These are phyloP conservation scores for Codiaeum variegatum DNA, from an alignment of 441 rosid species.

Conservation along the genomic window DNA sequence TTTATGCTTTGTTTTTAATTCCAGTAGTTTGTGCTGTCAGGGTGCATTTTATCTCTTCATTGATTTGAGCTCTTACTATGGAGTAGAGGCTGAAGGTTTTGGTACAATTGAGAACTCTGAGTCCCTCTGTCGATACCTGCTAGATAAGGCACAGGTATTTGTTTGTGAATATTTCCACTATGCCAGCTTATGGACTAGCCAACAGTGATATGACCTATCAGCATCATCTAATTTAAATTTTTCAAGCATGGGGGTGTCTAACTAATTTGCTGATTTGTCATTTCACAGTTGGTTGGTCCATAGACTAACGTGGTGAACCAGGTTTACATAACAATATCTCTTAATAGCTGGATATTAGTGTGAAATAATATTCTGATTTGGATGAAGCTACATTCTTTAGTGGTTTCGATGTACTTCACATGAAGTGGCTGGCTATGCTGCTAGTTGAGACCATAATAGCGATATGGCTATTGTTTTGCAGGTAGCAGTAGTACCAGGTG, in stretches of 20 bases:
- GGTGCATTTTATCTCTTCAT: constrained; percentile 95
- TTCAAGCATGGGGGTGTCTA: too few relatives aligned
- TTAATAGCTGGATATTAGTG: too few relatives aligned
- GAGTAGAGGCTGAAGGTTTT: constrained; percentile 67
- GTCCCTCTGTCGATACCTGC: constrained; percentile 64
- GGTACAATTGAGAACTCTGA: constrained; percentile 69
- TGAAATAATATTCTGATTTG: not conserved
- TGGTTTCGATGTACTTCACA: not conserved
- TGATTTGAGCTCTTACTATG: constrained; percentile 80
- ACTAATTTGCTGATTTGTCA: too few relatives aligned
- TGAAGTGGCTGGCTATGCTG: not conserved
- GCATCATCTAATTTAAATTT: too few relatives aligned
- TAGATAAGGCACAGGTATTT: constrained; percentile 58
- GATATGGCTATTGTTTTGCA: constrained; percentile 22
- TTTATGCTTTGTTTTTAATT: not conserved
- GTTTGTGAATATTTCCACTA: not conserved
- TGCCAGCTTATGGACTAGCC: too few relatives aligned
- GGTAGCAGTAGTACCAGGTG: constrained; percentile 98
- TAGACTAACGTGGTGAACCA: too few relatives aligned
- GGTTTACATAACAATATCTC: too few relatives aligned
- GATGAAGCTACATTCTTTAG: not conserved
- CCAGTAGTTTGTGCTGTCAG: constrained; percentile 35
- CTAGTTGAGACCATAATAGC: not conserved
- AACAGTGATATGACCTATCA: too few relatives aligned
- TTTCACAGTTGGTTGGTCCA: too few relatives aligned